Evolutionary conservation across 2,329 filamentous ascomycete genomes (phyloP).

Genomic region (Alternaria viburni): DNA sequence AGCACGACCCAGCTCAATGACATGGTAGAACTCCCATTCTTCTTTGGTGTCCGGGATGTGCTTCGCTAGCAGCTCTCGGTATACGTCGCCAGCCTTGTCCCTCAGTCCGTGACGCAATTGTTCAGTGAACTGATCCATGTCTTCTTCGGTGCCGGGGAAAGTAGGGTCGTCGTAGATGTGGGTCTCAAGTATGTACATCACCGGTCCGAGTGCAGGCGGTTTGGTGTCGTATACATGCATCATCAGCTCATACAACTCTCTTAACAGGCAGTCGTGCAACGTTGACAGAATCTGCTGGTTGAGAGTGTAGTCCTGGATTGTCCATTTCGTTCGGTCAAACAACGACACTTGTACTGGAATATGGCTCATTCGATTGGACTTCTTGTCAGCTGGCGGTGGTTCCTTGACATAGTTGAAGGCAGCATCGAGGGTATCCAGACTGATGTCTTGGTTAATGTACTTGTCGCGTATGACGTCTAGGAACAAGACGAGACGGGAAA

Average conservation of each 20-base stretch:
- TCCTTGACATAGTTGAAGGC: slow-evolving; percentile 84
- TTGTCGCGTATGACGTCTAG: slow-evolving; percentile 86
- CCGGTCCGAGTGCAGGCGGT: slow-evolving; percentile 76
- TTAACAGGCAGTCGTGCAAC: slow-evolving; percentile 80
- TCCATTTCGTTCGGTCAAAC: slow-evolving; percentile 59
- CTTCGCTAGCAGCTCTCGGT: slow-evolving; percentile 77
- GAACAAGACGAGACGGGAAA: slow-evolving; percentile 78
- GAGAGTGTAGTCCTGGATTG: slow-evolving; percentile 55
- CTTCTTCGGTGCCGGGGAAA: slow-evolving; percentile 74
- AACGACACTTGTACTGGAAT: slow-evolving; percentile 44
- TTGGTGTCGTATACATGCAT: slow-evolving; percentile 90
- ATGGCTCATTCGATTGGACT: slow-evolving; percentile 59
- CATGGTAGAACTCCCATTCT: slow-evolving; percentile 88
- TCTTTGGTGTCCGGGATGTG: slow-evolving; percentile 81
- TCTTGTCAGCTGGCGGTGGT: slow-evolving; percentile 69
- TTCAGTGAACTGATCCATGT: slow-evolving; percentile 73
- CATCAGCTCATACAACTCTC: slow-evolving; percentile 87
- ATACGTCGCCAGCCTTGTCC: slow-evolving; percentile 77
- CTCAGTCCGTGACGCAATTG: slow-evolving; percentile 76
- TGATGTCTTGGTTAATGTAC: slow-evolving; percentile 82
- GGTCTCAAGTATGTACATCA: slow-evolving; percentile 80
- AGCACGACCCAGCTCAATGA: slow-evolving; percentile 85
- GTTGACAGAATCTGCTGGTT: slow-evolving; percentile 78
- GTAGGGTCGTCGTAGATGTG: slow-evolving; percentile 81
- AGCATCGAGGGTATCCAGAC: slow-evolving; percentile 79